phyloP scores from a whole-genome alignment of 2,329 filamentous ascomycete genomes.

The Diaporthe velutina region DNA sequence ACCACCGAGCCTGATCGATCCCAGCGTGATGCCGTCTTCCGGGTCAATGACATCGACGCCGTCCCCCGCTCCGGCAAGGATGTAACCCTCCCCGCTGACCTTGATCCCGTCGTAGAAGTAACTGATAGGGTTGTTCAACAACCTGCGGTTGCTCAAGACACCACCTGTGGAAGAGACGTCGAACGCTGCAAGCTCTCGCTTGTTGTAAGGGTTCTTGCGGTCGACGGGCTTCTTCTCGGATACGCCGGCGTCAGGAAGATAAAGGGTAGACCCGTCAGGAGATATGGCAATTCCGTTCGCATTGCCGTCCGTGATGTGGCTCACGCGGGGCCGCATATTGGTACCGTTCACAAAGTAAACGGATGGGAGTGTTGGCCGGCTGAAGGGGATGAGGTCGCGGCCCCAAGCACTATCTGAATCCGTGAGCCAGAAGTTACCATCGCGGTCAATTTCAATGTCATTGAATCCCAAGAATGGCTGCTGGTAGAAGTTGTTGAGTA shows the following conservation, averaged over 20 bases:
- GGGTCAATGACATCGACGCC: conserved; percentile 22
- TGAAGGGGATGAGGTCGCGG: neutral
- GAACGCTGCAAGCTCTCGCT: neutral
- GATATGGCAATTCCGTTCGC: conserved; percentile 1
- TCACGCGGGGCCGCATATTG: neutral
- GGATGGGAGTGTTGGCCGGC: neutral
- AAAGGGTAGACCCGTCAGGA: neutral
- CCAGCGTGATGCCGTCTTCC: neutral
- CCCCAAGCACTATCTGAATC: neutral
- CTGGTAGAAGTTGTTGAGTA: conserved; percentile 25
- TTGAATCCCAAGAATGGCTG: conserved; percentile 13
- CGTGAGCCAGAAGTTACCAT: conserved; percentile 21
- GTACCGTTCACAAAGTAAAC: conserved; percentile 13
- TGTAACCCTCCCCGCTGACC: neutral
- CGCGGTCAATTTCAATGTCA: conserved; percentile 16
- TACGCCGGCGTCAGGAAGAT: neutral
- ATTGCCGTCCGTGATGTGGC: neutral
- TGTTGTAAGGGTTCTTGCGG: neutral
- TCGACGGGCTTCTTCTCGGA: neutral
- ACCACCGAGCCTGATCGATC: neutral
- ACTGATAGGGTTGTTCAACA: conserved; percentile 14
- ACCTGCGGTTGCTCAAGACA: neutral
- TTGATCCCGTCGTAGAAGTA: conserved; percentile 7
- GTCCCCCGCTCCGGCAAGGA: neutral
- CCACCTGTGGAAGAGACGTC: neutral